Base-by-base conservation (phyloP, 2,329 filamentous ascomycete species). In the Endothia cerciana region DNA sequence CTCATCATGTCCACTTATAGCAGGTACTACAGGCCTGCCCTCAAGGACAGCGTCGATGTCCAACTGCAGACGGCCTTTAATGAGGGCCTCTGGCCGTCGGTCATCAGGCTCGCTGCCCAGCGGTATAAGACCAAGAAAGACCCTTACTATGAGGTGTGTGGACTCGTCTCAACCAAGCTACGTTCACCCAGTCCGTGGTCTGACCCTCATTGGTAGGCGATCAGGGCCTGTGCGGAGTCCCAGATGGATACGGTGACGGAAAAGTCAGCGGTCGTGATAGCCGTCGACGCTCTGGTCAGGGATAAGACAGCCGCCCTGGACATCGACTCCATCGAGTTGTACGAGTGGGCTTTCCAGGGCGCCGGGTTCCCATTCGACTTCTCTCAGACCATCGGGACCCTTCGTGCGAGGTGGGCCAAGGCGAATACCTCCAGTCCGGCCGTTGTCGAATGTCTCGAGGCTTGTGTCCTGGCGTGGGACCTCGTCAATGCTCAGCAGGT, bases 401-500 rank as follows among this genome's bases (percentile, higher is more conserved):
- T 88, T 66, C 79, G 83, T 28, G 76, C 78, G 13, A 78, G 82
- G 40, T 79, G 84, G 57, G 85, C 82, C 58, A 87, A 87, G 73
- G 81, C 82, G 10, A 75, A 79, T n/a, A 80, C 84, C 13, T 82
- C 82, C 65, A 81, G 78, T 68, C 73, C 71, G 38, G 72, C 73
- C 22, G 80, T 75, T 5, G 75, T 78, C 10, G 77, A 77, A 53
- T 86, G 82, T 65, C 75, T 87, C 55, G 80, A 84, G 69, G 80
- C 82, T 10, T 88, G 85, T 69, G 71, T 87, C 63, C 74, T 82
- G 67, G 78, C 84, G 62, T 85, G 83, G 79, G 86, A 88, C 69
- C 78, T 87, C 63, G 77, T 79, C 65, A 85, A 83, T 70, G 84
- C 85, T 2, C 85, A 88, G 72, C 83, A 86, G 77, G 84, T 86